Evolutionary conservation across 306 rosid genomes (phyloP), one percentile per base, ranked within the genome.

Genomic region (Vigna hirtella): DNA sequence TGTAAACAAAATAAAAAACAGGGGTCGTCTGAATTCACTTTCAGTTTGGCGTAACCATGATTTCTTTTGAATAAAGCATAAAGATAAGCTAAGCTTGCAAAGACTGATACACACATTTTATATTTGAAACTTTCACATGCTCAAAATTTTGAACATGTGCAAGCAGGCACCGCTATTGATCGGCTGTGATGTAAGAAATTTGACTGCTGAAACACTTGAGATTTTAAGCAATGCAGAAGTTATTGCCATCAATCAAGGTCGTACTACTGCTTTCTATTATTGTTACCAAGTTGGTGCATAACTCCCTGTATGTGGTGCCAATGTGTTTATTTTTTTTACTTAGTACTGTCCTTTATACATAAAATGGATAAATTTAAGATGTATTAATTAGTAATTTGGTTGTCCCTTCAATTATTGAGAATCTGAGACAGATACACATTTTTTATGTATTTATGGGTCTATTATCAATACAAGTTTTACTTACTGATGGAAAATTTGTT

Each of bases 131-230:
- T 58, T 78, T 83, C 70, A 56, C 81, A 56, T 16, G 50, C 78
- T 85, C 51, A 85, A 66, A 73, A 53, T 74, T 52, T 16, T 66
- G 40, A 26, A 75, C 53, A 51, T 76, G 66, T 63, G 62, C 49
- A 47, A 87, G 90, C 96, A 95, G 99, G 96, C 99, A 50, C 99
- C 99, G 51, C 90, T 95, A 79, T 83, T 95, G 85, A 65, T 95
- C 47, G 98, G 98, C 38, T 95, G 96, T 4, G 96, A 95, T 66
- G 84, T 93, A 57, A 89, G 99, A 83, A 95, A 86, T 82, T 66
- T 93, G 89, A 88, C 93, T 55, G 78, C 79, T 1, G 99, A 93
- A 77, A 91, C 99, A 63, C 59, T 24, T 7, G 89, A 90, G 83
- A 82, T 95, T 81, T 73, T 90, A 68, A 88, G 86, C 82, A 95